phyloP scores from a whole-genome alignment of 2,329 filamentous ascomycete genomes.

The Pseudogymnoascus sp. region DNA sequence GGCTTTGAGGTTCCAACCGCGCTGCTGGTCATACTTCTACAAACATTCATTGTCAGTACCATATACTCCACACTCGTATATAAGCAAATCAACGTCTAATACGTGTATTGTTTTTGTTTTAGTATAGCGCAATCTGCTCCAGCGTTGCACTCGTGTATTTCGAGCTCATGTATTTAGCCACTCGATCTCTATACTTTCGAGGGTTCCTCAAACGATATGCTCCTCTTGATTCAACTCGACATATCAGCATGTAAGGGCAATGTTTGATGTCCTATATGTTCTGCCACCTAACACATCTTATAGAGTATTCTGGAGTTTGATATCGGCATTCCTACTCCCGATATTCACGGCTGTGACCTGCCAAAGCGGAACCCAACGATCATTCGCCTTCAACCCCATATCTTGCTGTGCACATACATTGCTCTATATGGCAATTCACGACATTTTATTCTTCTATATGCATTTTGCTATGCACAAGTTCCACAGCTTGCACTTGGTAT shows the following conservation, averaged over 20 bases:
- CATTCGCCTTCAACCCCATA: background rate
- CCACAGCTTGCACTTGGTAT: background rate
- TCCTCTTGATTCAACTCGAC: background rate
- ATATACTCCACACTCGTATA: background rate
- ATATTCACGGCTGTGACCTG: background rate
- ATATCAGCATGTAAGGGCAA: background rate
- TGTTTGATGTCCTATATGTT: background rate
- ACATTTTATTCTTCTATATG: background rate
- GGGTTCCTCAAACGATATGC: background rate
- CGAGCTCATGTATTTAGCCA: background rate
- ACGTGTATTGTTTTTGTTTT: background rate
- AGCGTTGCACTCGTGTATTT: background rate
- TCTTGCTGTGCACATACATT: background rate
- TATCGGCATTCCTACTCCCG: background rate
- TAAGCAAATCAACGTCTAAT: background rate
- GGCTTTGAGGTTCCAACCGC: background rate
- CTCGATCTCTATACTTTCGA: background rate
- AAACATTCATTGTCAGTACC: background rate
- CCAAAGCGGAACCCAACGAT: background rate
- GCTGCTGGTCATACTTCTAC: background rate
- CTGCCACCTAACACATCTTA: background rate
- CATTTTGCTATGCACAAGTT: background rate
- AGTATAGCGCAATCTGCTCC: background rate
- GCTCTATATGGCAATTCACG: background rate
- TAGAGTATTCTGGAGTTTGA: background rate